Conservation (phyloP, 192 early-diverging fungal genomes). For the Gaertneriomyces semiglobifer region DNA sequence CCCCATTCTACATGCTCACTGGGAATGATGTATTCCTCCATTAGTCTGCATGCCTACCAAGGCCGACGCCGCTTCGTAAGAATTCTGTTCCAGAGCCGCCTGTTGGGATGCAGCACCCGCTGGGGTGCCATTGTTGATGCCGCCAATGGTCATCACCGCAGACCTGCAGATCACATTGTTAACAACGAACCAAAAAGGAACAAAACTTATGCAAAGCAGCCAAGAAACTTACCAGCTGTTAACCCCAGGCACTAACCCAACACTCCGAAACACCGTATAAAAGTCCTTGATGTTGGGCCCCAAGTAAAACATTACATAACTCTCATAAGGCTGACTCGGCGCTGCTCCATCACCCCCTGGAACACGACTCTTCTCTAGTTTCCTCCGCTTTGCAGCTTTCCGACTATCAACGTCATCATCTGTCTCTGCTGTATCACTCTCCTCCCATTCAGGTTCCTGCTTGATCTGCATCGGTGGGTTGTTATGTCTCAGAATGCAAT, state of each 20-base stretch:
- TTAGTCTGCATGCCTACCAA: too few species aligned
- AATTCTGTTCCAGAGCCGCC: too few species aligned
- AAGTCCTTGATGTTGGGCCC: constrained; percentile 50
- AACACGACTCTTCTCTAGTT: not conserved
- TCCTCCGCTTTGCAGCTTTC: not conserved
- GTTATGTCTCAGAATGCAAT: constrained; percentile 46
- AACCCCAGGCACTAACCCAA: constrained; percentile 52
- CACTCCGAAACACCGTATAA: constrained; percentile 42
- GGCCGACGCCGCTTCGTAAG: too few species aligned
- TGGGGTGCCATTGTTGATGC: too few species aligned
- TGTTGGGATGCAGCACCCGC: too few species aligned
- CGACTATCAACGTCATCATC: too few species aligned
- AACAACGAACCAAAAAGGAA: not conserved
- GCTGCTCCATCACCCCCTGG: not conserved
- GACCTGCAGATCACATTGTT: not conserved
- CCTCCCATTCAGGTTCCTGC: not conserved
- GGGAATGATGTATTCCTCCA: too few species aligned
- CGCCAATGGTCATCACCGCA: constrained; percentile 5
- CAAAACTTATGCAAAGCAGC: too few species aligned
- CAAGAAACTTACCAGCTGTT: constrained; percentile 45
- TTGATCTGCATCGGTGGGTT: constrained; percentile 20
- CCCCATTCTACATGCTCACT: too few species aligned
- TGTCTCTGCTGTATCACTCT: not conserved
- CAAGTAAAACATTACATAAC: constrained; percentile 47
- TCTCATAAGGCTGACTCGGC: constrained; percentile 31